Percentiles rank a stretch among this genome's conserved stretches.
phyloP scores from a whole-genome alignment of 345 rosid genomes.

The Eucalyptus regnans region DNA sequence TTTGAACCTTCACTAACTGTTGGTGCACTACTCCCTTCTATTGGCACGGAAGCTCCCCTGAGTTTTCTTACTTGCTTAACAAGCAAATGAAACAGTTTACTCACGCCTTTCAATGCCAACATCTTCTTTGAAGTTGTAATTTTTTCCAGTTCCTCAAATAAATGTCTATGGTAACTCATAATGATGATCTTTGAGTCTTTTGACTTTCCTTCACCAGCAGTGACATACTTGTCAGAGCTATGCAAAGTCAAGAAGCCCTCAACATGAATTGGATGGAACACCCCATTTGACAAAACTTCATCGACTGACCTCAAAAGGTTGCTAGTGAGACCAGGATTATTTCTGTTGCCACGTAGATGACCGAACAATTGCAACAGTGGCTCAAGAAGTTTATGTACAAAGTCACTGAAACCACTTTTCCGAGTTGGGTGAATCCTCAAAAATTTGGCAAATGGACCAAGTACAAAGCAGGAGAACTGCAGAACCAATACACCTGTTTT shows the following conservation, averaged over 20 bases:
- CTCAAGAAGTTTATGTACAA: constrained; percentile 61
- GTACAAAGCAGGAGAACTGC: constrained; percentile 45
- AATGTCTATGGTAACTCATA: constrained; percentile 77
- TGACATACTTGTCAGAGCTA: constrained; percentile 37
- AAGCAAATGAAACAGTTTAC: constrained; percentile 53
- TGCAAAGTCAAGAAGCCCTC: constrained; percentile 71
- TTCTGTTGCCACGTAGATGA: constrained; percentile 11
- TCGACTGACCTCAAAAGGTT: constrained; percentile 35
- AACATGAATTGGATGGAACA: constrained; percentile 67
- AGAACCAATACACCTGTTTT: constrained; percentile 28
- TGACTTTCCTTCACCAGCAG: constrained; percentile 13
- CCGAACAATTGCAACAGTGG: constrained; percentile 49
- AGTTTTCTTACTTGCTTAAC: constrained; percentile 48
- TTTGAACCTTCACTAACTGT: constrained; percentile 15
- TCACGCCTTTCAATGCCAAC: constrained; percentile 35
- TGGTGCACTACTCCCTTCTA: constrained; percentile 18
- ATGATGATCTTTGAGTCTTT: constrained; percentile 21
- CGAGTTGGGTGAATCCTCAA: constrained; percentile 66
- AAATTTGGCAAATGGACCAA: constrained; percentile 73
- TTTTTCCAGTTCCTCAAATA: constrained; percentile 50
- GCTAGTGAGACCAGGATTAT: constrained; percentile 5
- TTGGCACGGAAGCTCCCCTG: constrained; percentile 23
- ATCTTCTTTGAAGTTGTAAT: constrained; percentile 32
- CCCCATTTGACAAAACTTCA: constrained; percentile 54
- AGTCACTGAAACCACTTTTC: constrained; percentile 61